Conservation (phyloP, 208 protist genomes). For the Crithidia brevicula region DNA sequence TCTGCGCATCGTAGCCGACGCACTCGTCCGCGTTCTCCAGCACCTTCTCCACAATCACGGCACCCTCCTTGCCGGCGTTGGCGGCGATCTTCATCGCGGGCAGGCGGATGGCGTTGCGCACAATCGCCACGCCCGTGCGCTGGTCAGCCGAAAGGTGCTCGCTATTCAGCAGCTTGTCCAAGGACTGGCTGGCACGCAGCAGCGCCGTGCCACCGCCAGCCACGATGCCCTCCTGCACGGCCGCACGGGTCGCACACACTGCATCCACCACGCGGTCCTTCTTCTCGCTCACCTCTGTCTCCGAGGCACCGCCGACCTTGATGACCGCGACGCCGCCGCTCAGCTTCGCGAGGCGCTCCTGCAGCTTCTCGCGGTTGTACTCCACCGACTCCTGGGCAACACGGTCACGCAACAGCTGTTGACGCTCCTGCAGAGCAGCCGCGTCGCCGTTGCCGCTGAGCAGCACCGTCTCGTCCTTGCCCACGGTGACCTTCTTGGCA, state of each 20-base stretch:
- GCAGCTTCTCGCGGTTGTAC: slow-evolving; percentile 98
- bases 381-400: slow-evolving; percentile 89
- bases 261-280: slow-evolving; percentile 99
- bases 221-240: slow-evolving; percentile 99
- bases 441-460: slow-evolving; percentile 96
- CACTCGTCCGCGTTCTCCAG: slow-evolving; percentile 74
- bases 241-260: slow-evolving; percentile 98
- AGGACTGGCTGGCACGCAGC: slow-evolving; percentile 88
- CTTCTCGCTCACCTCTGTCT: slow-evolving; percentile 99
- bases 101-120: slow-evolving; percentile 93
- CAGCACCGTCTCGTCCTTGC: slow-evolving; percentile 98
- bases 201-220: slow-evolving; percentile 98
- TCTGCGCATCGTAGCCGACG: slow-evolving; percentile 96
- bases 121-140: slow-evolving; percentile 96
- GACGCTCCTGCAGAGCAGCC: slow-evolving; percentile 91
- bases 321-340: slow-evolving; percentile 97
- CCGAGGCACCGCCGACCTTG: slow-evolving; percentile 97
- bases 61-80: slow-evolving; percentile 98
- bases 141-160: slow-evolving; percentile 89
- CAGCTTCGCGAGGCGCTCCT: slow-evolving; percentile 98
- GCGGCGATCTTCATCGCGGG: slow-evolving; percentile 95
- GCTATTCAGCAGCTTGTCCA: slow-evolving; percentile 87
- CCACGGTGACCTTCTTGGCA: slow-evolving; percentile 91
- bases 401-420: slow-evolving; percentile 90
- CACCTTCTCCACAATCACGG: slow-evolving; percentile 98